These are phyloP conservation scores for Umbelopsis vinacea DNA, from an alignment of 192 early-diverging fungal genomes.

Conservation along the genomic window DNA sequence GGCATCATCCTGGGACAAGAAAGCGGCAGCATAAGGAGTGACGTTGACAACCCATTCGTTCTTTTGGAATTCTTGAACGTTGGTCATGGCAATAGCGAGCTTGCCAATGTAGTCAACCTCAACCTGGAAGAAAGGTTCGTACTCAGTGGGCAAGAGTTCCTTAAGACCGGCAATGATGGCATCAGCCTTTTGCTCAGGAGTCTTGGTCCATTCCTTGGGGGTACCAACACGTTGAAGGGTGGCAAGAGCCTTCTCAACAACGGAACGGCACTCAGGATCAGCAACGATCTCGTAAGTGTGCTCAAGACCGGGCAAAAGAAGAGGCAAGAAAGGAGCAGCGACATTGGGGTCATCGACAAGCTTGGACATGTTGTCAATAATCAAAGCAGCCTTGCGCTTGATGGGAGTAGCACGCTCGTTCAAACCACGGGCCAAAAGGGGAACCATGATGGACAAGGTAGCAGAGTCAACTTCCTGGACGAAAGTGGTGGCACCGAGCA, in stretches of 20 bases:
- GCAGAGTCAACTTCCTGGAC: conserved; percentile 77
- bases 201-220: conserved; percentile 56
- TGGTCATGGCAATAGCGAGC: conserved; percentile 63
- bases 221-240: conserved; percentile 72
- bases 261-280: conserved; percentile 77
- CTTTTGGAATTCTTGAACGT: conserved; percentile 65
- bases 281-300: conserved; percentile 75
- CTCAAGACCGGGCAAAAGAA: conserved; percentile 77
- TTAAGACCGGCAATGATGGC: conserved; percentile 56
- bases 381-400: conserved; percentile 75
- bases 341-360: conserved; percentile 82
- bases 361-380: conserved; percentile 93
- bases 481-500: conserved; percentile 77
- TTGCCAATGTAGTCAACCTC: conserved; percentile 63
- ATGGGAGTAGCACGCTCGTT: conserved; percentile 72
- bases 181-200: conserved; percentile 52
- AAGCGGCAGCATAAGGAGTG: conserved; percentile 57
- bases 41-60: conserved; percentile 69
- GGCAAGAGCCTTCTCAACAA: conserved; percentile 68
- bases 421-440: conserved; percentile 72
- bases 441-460: conserved; percentile 82
- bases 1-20: conserved; percentile 58
- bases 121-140: conserved; percentile 48
- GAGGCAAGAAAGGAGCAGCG: conserved; percentile 80
- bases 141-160: conserved; percentile 54